Percentiles rank a stretch among this genome's conserved stretches.
These are phyloP conservation scores for Coemansia sp. DNA, from an alignment of 192 early-diverging fungal genomes.

Conservation along the genomic window DNA sequence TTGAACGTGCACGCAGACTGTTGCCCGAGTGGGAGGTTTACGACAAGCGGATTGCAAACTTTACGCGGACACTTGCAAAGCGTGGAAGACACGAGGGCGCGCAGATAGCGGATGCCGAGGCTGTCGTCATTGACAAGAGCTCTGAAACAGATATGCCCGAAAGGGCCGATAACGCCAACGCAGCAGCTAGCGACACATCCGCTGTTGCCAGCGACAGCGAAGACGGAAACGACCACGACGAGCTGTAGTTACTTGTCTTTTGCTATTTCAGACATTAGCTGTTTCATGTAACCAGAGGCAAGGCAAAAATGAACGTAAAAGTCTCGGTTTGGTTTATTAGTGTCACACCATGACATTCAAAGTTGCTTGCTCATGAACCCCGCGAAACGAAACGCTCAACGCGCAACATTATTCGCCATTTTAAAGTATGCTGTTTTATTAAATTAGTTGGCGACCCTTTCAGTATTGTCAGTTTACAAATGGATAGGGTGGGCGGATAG, in stretches of 20 bases:
- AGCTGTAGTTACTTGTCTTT: constrained; percentile 18
- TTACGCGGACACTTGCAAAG: constrained; percentile 39
- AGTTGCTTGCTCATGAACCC: too few relatives aligned
- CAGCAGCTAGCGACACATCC: background rate
- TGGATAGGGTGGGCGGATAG: background rate
- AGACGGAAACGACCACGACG: constrained; percentile 24
- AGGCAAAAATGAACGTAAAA: too few relatives aligned
- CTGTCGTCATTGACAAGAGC: constrained; percentile 38
- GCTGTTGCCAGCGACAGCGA: background rate
- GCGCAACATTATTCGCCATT: too few relatives aligned
- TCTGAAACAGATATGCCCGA: background rate
- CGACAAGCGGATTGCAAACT: constrained; percentile 70
- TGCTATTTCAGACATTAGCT: too few relatives aligned
- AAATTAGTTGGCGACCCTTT: too few relatives aligned
- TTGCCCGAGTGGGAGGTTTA: constrained; percentile 93
- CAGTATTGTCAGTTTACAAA: background rate
- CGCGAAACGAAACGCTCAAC: too few relatives aligned
- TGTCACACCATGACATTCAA: too few relatives aligned
- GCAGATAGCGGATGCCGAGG: constrained; percentile 47
- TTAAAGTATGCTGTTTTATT: too few relatives aligned
- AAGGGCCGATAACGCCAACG: background rate
- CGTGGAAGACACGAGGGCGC: constrained; percentile 41
- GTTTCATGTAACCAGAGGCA: background rate
- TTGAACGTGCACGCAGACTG: constrained; percentile 87
- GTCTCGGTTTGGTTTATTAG: too few relatives aligned